Conservation (phyloP, 2,329 filamentous ascomycete genomes). For the Sporothrix sp. region DNA sequence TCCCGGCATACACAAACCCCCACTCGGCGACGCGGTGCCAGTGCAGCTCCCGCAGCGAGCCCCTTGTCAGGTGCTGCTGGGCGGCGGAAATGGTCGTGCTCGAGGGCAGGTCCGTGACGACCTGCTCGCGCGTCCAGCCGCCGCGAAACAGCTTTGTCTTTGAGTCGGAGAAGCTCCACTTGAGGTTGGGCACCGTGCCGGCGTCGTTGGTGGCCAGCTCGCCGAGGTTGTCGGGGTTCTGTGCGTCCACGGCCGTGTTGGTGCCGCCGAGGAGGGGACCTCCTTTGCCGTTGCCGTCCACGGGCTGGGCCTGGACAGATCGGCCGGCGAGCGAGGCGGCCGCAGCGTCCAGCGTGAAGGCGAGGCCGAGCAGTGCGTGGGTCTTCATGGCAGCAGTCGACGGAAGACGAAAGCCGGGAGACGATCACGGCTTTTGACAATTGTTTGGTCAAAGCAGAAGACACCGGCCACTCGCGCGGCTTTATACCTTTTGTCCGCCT, state of each 20-base stretch:
- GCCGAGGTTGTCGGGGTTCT: constrained; percentile 55
- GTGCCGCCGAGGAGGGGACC: constrained; percentile 51
- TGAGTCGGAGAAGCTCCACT: constrained; percentile 61
- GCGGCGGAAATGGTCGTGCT: constrained; percentile 58
- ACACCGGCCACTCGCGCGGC: too few species aligned
- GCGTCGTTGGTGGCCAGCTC: constrained; percentile 48
- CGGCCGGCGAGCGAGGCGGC: background rate
- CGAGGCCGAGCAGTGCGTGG: background rate
- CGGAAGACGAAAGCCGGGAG: too few species aligned
- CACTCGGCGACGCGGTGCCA: constrained; percentile 62
- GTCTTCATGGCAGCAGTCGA: background rate
- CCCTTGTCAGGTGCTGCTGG: constrained; percentile 58
- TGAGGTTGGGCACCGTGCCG: constrained; percentile 56
- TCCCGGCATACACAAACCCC: constrained; percentile 52
- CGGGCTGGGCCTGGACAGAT: constrained; percentile 37
- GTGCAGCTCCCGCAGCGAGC: constrained; percentile 55
- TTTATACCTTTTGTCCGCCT: background rate
- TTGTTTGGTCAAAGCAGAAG: too few species aligned
- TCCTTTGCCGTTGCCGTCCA: constrained; percentile 48
- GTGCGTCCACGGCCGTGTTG: constrained; percentile 48
- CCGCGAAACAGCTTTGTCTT: constrained; percentile 52
- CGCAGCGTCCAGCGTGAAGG: background rate
- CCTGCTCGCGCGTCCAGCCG: constrained; percentile 57
- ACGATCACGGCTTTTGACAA: background rate
- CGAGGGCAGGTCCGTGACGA: constrained; percentile 54